Evolutionary conservation across 192 early-diverging fungal species (phyloP).

Genomic region (Paraglomus brasilianum): DNA sequence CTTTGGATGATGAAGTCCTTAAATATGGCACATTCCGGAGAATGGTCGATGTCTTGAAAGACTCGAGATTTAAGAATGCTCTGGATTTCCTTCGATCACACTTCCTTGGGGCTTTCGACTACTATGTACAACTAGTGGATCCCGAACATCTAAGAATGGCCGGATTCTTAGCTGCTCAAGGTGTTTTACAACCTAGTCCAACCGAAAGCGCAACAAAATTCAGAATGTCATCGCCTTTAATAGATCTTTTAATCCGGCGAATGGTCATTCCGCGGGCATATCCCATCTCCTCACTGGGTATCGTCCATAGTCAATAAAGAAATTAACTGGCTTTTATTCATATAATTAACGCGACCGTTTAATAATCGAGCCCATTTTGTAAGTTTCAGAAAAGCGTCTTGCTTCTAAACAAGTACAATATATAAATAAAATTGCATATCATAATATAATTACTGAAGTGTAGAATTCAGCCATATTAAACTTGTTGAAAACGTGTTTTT

Average conservation of each 20-base stretch:
- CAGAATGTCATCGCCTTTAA: constrained; percentile 32
- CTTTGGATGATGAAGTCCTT: neutral
- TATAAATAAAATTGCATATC: too few relatives aligned
- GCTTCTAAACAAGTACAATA: too few relatives aligned
- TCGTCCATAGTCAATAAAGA: too few relatives aligned
- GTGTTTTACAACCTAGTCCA: constrained; percentile 16
- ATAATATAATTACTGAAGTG: too few relatives aligned
- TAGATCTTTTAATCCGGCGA: constrained; percentile 30
- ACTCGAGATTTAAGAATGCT: neutral
- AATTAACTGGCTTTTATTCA: too few relatives aligned
- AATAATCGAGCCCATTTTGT: too few relatives aligned
- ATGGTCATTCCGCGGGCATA: constrained; percentile 13
- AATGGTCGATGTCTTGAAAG: constrained; percentile 9
- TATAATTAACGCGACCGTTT: too few relatives aligned
- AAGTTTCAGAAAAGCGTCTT: too few relatives aligned
- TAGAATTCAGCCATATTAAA: too few relatives aligned
- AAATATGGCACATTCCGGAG: constrained; percentile 13
- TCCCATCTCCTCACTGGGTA: constrained; percentile 28
- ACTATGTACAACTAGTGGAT: neutral
- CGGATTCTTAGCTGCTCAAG: constrained; percentile 27
- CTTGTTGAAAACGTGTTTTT: too few relatives aligned
- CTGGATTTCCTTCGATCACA: constrained; percentile 6
- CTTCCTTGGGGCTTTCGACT: neutral
- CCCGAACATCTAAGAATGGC: neutral
- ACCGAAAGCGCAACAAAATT: constrained; percentile 6